Percentiles rank a stretch among this genome's conserved stretches.
phyloP scores from a whole-genome alignment of 1,139 yeast species.

The Candida labiduridarum region DNA sequence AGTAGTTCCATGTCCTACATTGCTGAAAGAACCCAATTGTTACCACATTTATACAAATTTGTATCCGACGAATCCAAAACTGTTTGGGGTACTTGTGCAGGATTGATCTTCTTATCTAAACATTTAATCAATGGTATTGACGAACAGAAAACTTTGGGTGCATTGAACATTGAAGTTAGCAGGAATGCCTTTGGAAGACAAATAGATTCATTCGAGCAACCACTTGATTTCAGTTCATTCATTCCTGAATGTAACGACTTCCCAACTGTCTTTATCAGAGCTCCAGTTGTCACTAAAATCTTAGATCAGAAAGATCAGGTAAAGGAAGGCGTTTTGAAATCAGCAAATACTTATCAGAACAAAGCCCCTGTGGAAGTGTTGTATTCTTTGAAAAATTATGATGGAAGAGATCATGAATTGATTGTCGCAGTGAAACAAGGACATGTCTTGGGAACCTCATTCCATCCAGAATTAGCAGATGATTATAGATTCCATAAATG shows the following conservation, averaged over 20 bases:
- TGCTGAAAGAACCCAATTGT: constrained; percentile 64
- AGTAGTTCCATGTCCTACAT: constrained; percentile 75
- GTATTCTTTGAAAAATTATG: constrained; percentile 29
- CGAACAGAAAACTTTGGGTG: constrained; percentile 66
- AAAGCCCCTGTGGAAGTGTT: constrained; percentile 43
- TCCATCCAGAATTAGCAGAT: constrained; percentile 80
- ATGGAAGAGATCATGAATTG: constrained; percentile 30
- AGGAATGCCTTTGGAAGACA: constrained; percentile 85
- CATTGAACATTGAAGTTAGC: constrained; percentile 62
- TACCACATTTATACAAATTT: constrained; percentile 56
- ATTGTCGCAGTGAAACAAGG: constrained; percentile 80
- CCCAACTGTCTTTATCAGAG: constrained; percentile 72
- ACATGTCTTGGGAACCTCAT: constrained; percentile 68
- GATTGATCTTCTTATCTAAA: constrained; percentile 67
- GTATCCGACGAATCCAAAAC: constrained; percentile 53
- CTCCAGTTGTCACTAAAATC: constrained; percentile 65
- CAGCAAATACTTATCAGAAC: constrained; percentile 31
- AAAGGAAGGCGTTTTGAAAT: constrained; percentile 22
- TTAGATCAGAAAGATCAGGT: constrained; percentile 17
- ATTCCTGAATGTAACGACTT: constrained; percentile 46
- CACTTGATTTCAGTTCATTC: constrained; percentile 51
- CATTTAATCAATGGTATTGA: constrained; percentile 57
- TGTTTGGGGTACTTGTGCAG: constrained; percentile 90
- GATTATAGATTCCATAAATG: constrained; percentile 70
- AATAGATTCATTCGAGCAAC: constrained; percentile 60